Evolutionary conservation across 345 rosid species (phyloP).

Genomic region (Corchorus olitorius): DNA sequence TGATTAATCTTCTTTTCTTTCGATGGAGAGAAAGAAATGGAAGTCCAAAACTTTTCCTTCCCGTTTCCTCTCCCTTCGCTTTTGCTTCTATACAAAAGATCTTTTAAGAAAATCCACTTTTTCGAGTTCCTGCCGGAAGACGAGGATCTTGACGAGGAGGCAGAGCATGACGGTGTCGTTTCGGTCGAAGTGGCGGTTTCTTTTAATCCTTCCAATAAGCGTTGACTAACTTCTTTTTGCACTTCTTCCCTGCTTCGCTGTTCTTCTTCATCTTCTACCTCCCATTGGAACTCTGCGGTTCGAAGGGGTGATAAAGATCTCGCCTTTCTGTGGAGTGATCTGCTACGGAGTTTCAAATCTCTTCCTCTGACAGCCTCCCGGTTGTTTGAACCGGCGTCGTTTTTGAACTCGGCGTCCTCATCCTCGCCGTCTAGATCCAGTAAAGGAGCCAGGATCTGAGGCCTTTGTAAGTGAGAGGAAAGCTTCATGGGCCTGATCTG

Average conservation of each 20-base stretch:
- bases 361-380: slow-evolving; percentile 22
- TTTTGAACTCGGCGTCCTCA: background rate
- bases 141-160: slow-evolving; percentile 41
- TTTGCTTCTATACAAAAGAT: slow-evolving; percentile 54
- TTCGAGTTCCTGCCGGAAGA: slow-evolving; percentile 41
- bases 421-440: slow-evolving; percentile 24
- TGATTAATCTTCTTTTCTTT: slow-evolving; percentile 23
- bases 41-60: slow-evolving; percentile 43
- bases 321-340: slow-evolving; percentile 33
- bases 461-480: slow-evolving; percentile 34
- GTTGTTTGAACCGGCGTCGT: slow-evolving; percentile 1
- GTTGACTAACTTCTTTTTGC: slow-evolving; percentile 9
- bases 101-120: slow-evolving; percentile 41
- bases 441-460: slow-evolving; percentile 31
- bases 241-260: slow-evolving; percentile 12
- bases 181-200: slow-evolving; percentile 9
- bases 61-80: slow-evolving; percentile 34
- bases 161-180: slow-evolving; percentile 34
- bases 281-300: slow-evolving; percentile 27
- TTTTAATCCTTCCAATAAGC: slow-evolving; percentile 11
- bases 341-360: slow-evolving; percentile 33
- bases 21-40: slow-evolving; percentile 32
- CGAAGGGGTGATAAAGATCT: slow-evolving; percentile 48
- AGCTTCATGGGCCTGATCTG: slow-evolving; percentile 50
- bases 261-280: slow-evolving; percentile 15